Evolutionary conservation across 2,329 filamentous ascomycete genomes (phyloP), one percentile per base, ranked within the genome.

Genomic region (Talaromyces verruculosus): DNA sequence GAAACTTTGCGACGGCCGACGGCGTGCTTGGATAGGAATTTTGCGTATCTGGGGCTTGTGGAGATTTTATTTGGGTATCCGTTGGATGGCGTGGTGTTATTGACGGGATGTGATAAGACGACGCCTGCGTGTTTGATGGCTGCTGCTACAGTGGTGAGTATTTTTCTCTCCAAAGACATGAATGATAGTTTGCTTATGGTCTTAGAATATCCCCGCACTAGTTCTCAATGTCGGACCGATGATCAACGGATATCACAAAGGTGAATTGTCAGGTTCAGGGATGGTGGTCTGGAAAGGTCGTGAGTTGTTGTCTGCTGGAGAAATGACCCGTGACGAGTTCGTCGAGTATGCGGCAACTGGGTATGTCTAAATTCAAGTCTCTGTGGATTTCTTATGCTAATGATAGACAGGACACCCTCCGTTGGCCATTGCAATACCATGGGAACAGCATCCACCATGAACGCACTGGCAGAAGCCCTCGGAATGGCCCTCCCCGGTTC

Each of bases 391-490:
- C 33, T 19, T 10, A 22, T 25, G 8, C 64, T 69, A 58, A 69
- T 28, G 13, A 5, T 13, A 65, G 33, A 22, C 15, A 80, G 80
- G 28, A 80, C 81, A 11, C 82, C 81, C 1, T 83, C 79, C 1
- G 79, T 75, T 6, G 83, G 81, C 43, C 82, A 83, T 68, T 85
- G 83, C 71, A 84, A 84, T 69, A 84, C 82, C 17, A 84, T 85
- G 83, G 82, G 83, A 58, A 85, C 83, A 17, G 83, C 83, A 2
- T 82, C 80, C 6, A 84, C 82, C 0, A 84, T 85, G 82, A 84
- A 84, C 68, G 81, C 82, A 0, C 76, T 84, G 1, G 82, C 82
- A 59, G 83, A 85, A 69, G 82, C 83, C 2, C 74, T 85, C 3
- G 83, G 84, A 39, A 84, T 85, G 80, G 81, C 82, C 0, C 76